phyloP scores from a whole-genome alignment of 163 green algal genomes.

The Chlorella variabilis region DNA sequence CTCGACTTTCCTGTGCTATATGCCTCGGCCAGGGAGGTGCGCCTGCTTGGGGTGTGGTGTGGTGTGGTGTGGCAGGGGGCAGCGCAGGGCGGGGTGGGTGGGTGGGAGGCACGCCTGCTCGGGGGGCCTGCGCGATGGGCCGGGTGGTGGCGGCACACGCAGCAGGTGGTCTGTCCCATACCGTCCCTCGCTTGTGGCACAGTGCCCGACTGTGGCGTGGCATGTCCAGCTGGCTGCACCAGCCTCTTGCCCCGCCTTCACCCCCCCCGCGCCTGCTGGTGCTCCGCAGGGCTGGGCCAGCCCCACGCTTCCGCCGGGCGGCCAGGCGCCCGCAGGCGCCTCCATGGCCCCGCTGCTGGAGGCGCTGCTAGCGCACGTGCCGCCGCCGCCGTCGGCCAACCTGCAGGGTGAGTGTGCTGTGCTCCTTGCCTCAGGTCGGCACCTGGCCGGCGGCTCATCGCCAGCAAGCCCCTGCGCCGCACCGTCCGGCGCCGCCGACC shows the following conservation, averaged over 20 bases:
- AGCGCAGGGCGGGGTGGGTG: background rate
- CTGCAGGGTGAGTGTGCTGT: slow-evolving; percentile 3
- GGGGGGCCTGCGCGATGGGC: background rate
- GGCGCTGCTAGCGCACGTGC: slow-evolving; percentile 70
- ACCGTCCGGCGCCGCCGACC: no score
- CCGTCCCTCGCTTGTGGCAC: no score
- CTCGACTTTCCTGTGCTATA: slow-evolving; percentile 88
- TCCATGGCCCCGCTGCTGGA: slow-evolving; percentile 80
- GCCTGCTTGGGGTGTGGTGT: background rate
- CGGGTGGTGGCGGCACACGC: no score
- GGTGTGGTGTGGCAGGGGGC: background rate
- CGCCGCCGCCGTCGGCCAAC: slow-evolving; percentile 44
- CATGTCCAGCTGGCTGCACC: background rate
- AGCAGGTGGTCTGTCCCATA: no score
- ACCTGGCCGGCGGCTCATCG: no score
- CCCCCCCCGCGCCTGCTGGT: background rate
- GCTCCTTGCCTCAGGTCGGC: no score
- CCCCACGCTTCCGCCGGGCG: slow-evolving; percentile 40
- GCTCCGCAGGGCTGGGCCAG: slow-evolving; percentile 67
- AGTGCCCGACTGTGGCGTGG: no score
- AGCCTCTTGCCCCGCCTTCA: background rate
- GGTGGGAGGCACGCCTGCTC: background rate
- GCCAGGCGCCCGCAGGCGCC: slow-evolving; percentile 14
- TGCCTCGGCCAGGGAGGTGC: slow-evolving; percentile 59
- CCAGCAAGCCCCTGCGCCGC: no score